These are phyloP conservation scores for Lumnitzera littorea DNA, from an alignment of 345 rosid species.

Conservation along the genomic window DNA sequence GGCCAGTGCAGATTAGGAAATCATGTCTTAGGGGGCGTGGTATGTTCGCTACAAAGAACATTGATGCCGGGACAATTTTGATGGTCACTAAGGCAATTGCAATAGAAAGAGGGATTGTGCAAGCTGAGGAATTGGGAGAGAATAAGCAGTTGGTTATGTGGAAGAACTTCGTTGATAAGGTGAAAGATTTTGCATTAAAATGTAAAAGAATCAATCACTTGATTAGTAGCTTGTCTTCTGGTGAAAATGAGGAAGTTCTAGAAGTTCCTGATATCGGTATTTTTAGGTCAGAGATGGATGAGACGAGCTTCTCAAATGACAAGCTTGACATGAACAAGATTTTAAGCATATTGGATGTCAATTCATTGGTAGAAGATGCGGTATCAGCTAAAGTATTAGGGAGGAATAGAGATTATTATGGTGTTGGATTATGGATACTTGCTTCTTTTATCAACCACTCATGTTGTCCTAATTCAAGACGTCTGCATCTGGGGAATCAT, in stretches of 20 bases:
- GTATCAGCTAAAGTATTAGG: constrained; percentile 71
- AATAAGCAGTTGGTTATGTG: constrained; percentile 76
- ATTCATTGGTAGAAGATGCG: constrained; percentile 77
- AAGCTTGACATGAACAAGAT: constrained; percentile 35
- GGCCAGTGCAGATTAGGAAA: constrained; percentile 40
- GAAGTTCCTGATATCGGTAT: constrained; percentile 48
- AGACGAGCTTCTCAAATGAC: constrained; percentile 13
- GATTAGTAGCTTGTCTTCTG: constrained; percentile 46
- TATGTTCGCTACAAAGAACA: constrained; percentile 58
- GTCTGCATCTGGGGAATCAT: constrained; percentile 67
- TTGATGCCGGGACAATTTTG: constrained; percentile 51
- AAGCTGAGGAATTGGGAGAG: constrained; percentile 39
- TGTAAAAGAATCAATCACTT: constrained; percentile 32
- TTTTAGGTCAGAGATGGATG: constrained; percentile 46
- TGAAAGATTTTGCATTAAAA: constrained; percentile 32
- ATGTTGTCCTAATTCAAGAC: constrained; percentile 63
- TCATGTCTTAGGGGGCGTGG: constrained; percentile 83
- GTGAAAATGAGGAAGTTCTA: constrained; percentile 47
- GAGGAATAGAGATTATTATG: constrained; percentile 65
- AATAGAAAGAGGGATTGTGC: constrained; percentile 66
- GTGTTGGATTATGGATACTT: constrained; percentile 69
- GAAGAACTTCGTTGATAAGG: constrained; percentile 61
- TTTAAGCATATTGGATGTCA: constrained; percentile 74
- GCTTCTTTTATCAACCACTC: constrained; percentile 88
- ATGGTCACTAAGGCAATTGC: constrained; percentile 69